Evolutionary conservation across 2,329 filamentous ascomycete genomes (phyloP), one percentile per base, ranked within the genome.

Genomic region (Bertia moriformis): DNA sequence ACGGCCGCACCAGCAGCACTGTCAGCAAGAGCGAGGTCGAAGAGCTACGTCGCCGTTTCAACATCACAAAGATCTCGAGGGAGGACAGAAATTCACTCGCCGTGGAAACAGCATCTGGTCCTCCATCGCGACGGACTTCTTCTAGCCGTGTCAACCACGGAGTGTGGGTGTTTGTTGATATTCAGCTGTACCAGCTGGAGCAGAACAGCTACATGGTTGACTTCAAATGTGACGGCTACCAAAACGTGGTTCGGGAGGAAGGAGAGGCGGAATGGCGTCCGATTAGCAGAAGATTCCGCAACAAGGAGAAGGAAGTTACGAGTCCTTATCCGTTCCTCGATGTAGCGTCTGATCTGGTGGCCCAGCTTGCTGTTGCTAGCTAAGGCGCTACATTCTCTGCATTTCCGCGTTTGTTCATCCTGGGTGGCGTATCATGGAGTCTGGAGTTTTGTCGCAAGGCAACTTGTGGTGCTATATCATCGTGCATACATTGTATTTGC

Each of bases 191-290:
- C 51, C 69, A 73, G 46, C 71, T 84, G 47, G 79, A 84, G 50
- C 67, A 69, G 43, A 73, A 77, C 44, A 79, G 78, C 48, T 84
- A 77, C 56, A 72, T 84, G 48, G 80, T 85, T 38, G 80, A 85
- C 52, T 84, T 85, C 65, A 84, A 83, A 50, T 84, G 79, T 50
- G 79, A 79, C 12, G 80, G 80, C 13, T 85, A 85, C 55, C 79
- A 84, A 52, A 72, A 48, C 20, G 39, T 52, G 7, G 49, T 78
- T 39, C 69, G 80, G 20, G 66, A 76, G 44, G 57, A 61, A 36
- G 54, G 71, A 42, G 75, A 35, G 7, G 7, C 32, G 12, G 32
- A 35, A 13, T 35, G 32, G 32, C 32, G 17, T 17, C 32, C 32
- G 12, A 35, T 35, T 18, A 35, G 32, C 32, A 35, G 17, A 17